These are phyloP conservation scores for Pseudocercospora fuligena DNA, from an alignment of 2,329 filamentous ascomycete genomes.

Conservation along the genomic window DNA sequence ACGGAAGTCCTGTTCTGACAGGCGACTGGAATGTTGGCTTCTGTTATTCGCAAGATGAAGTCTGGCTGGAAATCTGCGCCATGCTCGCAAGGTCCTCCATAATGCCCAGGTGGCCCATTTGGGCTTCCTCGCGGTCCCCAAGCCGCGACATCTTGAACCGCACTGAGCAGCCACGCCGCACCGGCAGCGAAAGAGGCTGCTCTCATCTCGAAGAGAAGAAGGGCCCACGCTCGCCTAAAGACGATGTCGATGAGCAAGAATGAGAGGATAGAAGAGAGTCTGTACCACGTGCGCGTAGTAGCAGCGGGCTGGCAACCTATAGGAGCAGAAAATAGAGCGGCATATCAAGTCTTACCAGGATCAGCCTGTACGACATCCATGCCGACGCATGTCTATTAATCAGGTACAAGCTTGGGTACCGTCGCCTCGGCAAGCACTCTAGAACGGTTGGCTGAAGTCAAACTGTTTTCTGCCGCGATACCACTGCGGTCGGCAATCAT, in stretches of 20 bases:
- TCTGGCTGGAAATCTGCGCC: constrained; percentile 48
- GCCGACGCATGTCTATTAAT: not conserved
- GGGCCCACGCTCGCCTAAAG: not conserved
- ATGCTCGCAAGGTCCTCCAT: constrained; percentile 31
- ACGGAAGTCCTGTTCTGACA: constrained; percentile 55
- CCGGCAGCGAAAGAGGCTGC: constrained; percentile 13
- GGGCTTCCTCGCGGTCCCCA: constrained; percentile 22
- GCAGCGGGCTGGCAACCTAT: not conserved
- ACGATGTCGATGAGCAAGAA: constrained; percentile 5
- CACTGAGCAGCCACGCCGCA: constrained; percentile 1
- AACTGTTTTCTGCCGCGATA: too few species aligned
- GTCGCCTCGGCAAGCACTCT: not conserved
- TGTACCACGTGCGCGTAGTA: not conserved
- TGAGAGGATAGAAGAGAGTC: not conserved
- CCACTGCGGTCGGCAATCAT: too few species aligned
- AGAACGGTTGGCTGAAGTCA: too few species aligned
- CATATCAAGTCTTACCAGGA: constrained; percentile 5
- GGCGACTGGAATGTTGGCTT: constrained; percentile 49
- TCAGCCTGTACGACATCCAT: not conserved
- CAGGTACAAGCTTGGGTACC: not conserved
- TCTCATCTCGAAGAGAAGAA: not conserved
- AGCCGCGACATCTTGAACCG: constrained; percentile 4
- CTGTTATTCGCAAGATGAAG: constrained; percentile 53
- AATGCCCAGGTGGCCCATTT: constrained; percentile 22
- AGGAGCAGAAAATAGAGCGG: not conserved